A percentile compares a stretch with the other conserved stretches of the same genome.
phyloP scores from a whole-genome alignment of 305 asterid species.

The Andrographis paniculata region DNA sequence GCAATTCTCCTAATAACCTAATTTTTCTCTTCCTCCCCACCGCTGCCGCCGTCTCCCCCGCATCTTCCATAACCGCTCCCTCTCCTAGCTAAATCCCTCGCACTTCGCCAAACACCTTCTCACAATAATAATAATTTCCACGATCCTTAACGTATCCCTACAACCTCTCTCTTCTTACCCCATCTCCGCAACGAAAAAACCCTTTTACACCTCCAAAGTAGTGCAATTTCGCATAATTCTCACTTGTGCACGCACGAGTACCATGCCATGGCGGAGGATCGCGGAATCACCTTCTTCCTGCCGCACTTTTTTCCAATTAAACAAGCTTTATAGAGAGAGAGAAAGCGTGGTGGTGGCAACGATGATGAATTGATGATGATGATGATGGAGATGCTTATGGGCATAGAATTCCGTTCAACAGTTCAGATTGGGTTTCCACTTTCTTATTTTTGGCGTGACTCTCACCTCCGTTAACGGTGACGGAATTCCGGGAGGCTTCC shows the following conservation, averaged over 20 bases:
- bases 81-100: conserved; percentile 17
- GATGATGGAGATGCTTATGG: conserved; percentile 38
- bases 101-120: conserved; percentile 23
- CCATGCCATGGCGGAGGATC: conserved; percentile 19
- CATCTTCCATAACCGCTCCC: conserved; percentile 18
- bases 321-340: conserved; percentile 14
- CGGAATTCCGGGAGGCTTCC: conserved; percentile 26
- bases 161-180: conserved; percentile 9
- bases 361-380: conserved; percentile 30
- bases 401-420: conserved; percentile 29
- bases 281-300: conserved; percentile 20
- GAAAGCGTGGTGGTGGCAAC: conserved; percentile 19
- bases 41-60: conserved; percentile 14
- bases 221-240: conserved; percentile 3
- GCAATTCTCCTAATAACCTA: conserved; percentile 19
- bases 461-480: conserved; percentile 23
- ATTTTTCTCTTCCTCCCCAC: conserved; percentile 40
- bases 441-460: conserved; percentile 15
- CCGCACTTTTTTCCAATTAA: conserved; percentile 25
- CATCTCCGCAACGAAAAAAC: conserved; percentile 8
- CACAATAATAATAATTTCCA: conserved; percentile 10
- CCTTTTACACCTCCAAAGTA: not conserved
- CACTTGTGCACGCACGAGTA: conserved; percentile 21
- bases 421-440: conserved; percentile 23
- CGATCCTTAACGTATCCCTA: not conserved